Evolutionary conservation across 2,329 filamentous ascomycete species (phyloP).

Genomic region (Clarireedia homoeocarpa): DNA sequence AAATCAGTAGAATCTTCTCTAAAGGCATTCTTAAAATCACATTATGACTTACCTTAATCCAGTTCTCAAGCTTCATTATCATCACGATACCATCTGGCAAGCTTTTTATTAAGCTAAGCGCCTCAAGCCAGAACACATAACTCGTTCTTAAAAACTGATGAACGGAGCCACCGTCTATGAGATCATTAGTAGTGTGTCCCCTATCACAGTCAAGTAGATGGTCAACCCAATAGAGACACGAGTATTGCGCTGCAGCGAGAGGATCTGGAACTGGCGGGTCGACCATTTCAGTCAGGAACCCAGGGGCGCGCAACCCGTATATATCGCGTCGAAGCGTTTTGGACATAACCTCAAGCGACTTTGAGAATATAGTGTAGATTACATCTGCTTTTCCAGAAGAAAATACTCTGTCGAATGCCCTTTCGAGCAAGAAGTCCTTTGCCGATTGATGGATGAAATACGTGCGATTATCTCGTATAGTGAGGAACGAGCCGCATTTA

Average conservation of each 20-base stretch:
- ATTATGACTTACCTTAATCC: neutral
- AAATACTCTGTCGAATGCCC: neutral
- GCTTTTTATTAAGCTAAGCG: neutral
- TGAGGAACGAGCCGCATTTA: neutral
- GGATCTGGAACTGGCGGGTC: neutral
- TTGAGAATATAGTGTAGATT: neutral
- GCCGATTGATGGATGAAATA: slow-evolving; percentile 1
- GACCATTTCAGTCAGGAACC: neutral
- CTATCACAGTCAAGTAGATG: neutral
- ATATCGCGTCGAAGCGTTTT: neutral
- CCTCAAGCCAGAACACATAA: neutral
- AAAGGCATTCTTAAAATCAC: neutral
- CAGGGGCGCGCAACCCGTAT: neutral
- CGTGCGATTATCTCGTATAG: neutral
- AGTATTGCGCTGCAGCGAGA: no score
- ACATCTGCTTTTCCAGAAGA: neutral
- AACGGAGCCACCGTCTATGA: neutral
- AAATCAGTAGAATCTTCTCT: neutral
- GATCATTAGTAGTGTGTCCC: neutral
- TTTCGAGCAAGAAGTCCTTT: neutral
- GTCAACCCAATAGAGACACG: no score
- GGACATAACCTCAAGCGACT: neutral
- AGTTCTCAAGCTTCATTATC: neutral
- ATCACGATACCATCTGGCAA: neutral
- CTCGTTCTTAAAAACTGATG: neutral